Conservation (phyloP, 2,329 filamentous ascomycete genomes). For the Lecanicillium sp. region DNA sequence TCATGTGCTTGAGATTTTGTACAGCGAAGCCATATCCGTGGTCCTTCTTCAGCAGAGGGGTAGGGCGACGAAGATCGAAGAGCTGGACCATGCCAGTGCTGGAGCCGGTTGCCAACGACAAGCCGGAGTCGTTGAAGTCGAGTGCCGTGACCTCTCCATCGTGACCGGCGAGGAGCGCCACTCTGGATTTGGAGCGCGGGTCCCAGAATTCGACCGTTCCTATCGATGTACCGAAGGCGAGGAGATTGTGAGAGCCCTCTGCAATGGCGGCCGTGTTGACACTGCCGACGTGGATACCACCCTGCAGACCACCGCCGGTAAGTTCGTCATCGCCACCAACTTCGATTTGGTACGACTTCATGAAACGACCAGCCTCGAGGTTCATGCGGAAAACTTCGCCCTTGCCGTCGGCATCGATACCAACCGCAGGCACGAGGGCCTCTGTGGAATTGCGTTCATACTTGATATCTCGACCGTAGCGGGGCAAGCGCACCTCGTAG, state of each 20-base stretch:
- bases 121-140: slow-evolving; percentile 75
- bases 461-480: slow-evolving; percentile 84
- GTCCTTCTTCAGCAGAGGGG: slow-evolving; percentile 82
- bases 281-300: slow-evolving; percentile 75
- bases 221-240: slow-evolving; percentile 87
- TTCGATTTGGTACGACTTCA: slow-evolving; percentile 89
- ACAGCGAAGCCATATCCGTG: slow-evolving; percentile 94
- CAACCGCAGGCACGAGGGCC: slow-evolving; percentile 79
- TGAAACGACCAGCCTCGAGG: slow-evolving; percentile 84
- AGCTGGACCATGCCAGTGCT: slow-evolving; percentile 82
- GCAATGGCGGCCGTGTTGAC: slow-evolving; percentile 86
- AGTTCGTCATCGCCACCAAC: slow-evolving; percentile 75
- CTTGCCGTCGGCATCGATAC: slow-evolving; percentile 75
- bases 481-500: slow-evolving; percentile 80
- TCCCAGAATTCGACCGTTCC: slow-evolving; percentile 99
- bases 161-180: slow-evolving; percentile 66
- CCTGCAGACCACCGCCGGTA: slow-evolving; percentile 72
- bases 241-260: slow-evolving; percentile 80
- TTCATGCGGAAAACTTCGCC: slow-evolving; percentile 94
- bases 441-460: slow-evolving; percentile 82
- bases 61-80: slow-evolving; percentile 85
- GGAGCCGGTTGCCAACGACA: slow-evolving; percentile 82
- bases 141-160: slow-evolving; percentile 77
- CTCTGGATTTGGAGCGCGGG: slow-evolving; percentile 71
- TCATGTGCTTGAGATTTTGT: slow-evolving; percentile 71